phyloP scores from a whole-genome alignment of 2,329 filamentous ascomycete species.

The Chaetothyriales sp. region DNA sequence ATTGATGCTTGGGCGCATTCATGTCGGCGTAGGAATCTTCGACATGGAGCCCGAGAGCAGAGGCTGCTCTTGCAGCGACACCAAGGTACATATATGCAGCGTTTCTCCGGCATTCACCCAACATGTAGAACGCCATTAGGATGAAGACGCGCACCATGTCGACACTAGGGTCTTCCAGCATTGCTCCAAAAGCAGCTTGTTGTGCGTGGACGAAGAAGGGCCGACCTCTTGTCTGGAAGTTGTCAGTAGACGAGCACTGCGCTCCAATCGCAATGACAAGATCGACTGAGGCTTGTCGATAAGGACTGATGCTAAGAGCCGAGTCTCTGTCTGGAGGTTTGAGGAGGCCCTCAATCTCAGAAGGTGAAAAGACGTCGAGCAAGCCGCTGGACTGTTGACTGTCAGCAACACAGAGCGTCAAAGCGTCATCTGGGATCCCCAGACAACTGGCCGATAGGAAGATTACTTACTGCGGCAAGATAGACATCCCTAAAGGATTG shows the following conservation, averaged over 20 bases:
- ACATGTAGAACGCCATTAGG: slow-evolving; percentile 47
- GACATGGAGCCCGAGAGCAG: slow-evolving; percentile 43
- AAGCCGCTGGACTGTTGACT: slow-evolving; percentile 28
- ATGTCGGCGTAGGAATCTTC: slow-evolving; percentile 20
- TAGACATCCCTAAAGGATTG: slow-evolving; percentile 22
- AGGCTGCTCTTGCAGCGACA: slow-evolving; percentile 44
- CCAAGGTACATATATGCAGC: slow-evolving; percentile 52
- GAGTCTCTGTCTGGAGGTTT: background rate
- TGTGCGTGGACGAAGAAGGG: slow-evolving; percentile 38
- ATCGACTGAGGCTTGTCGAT: slow-evolving; percentile 22
- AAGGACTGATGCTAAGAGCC: slow-evolving; percentile 1
- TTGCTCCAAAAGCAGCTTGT: slow-evolving; percentile 35
- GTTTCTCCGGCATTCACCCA: slow-evolving; percentile 45
- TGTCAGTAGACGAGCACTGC: slow-evolving; percentile 29
- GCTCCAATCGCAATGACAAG: slow-evolving; percentile 42
- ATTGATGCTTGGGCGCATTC: background rate
- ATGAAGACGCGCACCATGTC: slow-evolving; percentile 40
- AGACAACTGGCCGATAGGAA: background rate
- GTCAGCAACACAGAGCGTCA: background rate
- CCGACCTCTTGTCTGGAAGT: slow-evolving; percentile 19
- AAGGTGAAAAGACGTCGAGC: slow-evolving; percentile 24
- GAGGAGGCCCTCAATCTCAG: slow-evolving; percentile 16
- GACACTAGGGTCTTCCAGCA: slow-evolving; percentile 42
- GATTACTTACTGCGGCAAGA: slow-evolving; percentile 17
- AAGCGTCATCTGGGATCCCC: background rate